These are phyloP conservation scores for Breviolum minutum DNA, from an alignment of 73 alveolate species.

Conservation along the genomic window DNA sequence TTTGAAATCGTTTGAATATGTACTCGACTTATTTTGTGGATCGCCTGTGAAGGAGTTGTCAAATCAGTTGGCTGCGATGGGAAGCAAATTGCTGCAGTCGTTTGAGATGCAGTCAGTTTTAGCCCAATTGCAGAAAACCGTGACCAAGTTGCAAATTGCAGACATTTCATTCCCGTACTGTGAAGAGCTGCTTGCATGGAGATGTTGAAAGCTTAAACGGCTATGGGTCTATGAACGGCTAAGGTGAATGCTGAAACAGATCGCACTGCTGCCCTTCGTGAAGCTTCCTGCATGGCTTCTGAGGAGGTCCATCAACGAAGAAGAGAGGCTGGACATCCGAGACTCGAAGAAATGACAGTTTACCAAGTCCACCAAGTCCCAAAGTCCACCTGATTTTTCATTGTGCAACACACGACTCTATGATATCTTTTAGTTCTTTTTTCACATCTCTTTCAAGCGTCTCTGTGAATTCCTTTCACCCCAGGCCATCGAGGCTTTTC, in stretches of 20 bases:
- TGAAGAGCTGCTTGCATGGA: too few species aligned
- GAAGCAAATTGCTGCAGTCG: slow-evolving; percentile 73
- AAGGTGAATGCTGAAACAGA: slow-evolving; percentile 25
- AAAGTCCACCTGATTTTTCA: too few species aligned
- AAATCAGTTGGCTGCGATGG: slow-evolving; percentile 14
- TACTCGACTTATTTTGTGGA: neutral
- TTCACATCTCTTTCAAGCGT: too few species aligned
- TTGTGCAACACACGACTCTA: neutral
- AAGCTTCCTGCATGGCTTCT: slow-evolving; percentile 29
- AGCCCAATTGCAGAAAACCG: slow-evolving; percentile 55
- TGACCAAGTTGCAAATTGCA: neutral
- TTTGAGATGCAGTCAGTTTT: slow-evolving; percentile 82
- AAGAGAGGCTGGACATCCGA: neutral
- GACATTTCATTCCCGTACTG: too few species aligned
- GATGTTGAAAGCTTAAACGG: too few species aligned
- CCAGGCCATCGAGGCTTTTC: too few species aligned
- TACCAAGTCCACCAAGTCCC: too few species aligned
- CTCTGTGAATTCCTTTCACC: too few species aligned
- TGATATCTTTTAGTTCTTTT: too few species aligned
- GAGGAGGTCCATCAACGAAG: slow-evolving; percentile 1
- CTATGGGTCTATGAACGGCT: neutral
- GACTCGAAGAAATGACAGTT: too few species aligned
- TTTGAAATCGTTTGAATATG: neutral
- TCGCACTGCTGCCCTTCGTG: slow-evolving; percentile 37
- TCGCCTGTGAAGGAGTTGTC: slow-evolving; percentile 10